Conservation (phyloP, 1,139 yeast genomes). For the Schizosaccharomyces versatilis region DNA sequence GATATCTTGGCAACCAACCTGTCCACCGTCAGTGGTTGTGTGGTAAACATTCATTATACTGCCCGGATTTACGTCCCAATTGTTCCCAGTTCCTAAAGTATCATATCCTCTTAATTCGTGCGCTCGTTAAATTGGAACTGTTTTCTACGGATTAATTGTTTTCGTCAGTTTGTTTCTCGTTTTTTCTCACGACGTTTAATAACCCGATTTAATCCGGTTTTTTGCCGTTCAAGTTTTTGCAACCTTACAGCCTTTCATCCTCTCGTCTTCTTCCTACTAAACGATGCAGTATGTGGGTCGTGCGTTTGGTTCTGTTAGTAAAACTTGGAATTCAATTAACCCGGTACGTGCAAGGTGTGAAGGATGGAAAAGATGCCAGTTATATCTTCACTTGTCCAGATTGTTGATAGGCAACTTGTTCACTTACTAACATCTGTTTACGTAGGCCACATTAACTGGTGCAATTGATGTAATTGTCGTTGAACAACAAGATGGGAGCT, state of each 20-base stretch:
- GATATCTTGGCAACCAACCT: no score
- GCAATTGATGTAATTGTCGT: conserved; percentile 93
- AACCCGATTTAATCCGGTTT: neutral
- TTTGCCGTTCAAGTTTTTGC: neutral
- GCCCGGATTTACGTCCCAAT: no score
- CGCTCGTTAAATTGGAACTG: neutral
- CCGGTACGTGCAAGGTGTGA: conserved; percentile 24
- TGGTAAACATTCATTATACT: no score
- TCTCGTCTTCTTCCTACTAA: neutral
- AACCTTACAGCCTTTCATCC: neutral
- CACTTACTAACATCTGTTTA: neutral
- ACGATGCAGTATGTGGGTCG: conserved; percentile 87
- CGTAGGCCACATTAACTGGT: conserved; percentile 66
- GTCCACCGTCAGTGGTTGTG: no score
- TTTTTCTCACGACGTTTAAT: neutral
- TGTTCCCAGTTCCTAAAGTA: neutral
- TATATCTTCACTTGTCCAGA: neutral
- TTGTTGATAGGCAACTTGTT: neutral
- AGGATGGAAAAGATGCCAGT: neutral
- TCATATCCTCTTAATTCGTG: neutral
- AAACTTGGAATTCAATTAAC: conserved; percentile 90
- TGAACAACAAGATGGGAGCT: conserved; percentile 66
- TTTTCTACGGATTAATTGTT: neutral
- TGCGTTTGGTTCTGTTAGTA: conserved; percentile 56
- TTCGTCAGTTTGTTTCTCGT: neutral